A percentile compares a stretch with the other conserved stretches of the same genome.
These are phyloP conservation scores for Grosmannia huntii DNA, from an alignment of 2,329 filamentous ascomycete species.

Conservation along the genomic window DNA sequence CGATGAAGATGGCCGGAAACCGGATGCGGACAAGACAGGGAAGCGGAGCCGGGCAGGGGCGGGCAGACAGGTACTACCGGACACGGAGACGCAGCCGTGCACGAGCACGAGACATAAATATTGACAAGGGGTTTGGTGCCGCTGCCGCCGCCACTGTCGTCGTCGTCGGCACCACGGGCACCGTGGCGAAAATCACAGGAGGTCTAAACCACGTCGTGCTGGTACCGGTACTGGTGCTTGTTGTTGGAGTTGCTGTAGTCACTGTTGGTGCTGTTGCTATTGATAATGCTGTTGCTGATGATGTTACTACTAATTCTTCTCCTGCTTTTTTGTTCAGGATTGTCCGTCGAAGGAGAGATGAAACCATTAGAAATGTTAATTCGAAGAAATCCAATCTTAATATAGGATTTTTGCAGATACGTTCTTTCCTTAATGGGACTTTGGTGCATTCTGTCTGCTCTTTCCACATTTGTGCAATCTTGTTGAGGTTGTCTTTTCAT, in stretches of 20 bases:
- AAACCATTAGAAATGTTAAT: neutral
- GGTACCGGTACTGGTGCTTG: neutral
- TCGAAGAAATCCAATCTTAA: neutral
- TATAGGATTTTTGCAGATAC: neutral
- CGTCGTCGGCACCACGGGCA: neutral
- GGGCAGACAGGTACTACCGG: too few relatives aligned
- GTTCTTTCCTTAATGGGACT: neutral
- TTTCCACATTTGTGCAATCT: neutral
- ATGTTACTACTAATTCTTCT: neutral
- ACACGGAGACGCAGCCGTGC: too few relatives aligned
- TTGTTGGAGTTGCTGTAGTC: too few relatives aligned
- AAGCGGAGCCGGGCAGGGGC: too few relatives aligned
- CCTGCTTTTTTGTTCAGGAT: neutral
- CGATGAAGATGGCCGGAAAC: too few relatives aligned
- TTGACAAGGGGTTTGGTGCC: too few relatives aligned
- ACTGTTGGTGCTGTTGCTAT: neutral
- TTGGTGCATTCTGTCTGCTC: too few relatives aligned
- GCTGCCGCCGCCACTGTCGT: too few relatives aligned
- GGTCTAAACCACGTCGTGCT: neutral
- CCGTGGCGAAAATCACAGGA: neutral
- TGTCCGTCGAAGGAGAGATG: neutral
- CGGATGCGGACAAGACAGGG: too few relatives aligned
- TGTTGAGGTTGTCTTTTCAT: too few relatives aligned
- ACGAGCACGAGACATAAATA: too few relatives aligned
- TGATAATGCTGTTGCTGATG: neutral